These are phyloP conservation scores for Stagonosporopsis chrysanthemi DNA, from an alignment of 2,329 filamentous ascomycete species.

Conservation along the genomic window DNA sequence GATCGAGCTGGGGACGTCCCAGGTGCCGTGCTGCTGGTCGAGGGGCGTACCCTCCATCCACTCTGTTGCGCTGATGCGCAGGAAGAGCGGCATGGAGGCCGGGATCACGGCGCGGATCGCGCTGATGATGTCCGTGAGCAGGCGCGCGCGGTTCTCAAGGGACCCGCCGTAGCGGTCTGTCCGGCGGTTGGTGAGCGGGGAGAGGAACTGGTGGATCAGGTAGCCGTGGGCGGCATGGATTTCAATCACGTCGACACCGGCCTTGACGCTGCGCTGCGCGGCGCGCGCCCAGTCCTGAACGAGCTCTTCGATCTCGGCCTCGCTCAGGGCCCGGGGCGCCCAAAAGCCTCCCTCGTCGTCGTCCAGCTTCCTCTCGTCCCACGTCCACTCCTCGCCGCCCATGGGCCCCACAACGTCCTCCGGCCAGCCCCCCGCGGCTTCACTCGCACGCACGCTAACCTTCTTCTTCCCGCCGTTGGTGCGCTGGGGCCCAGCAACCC, in stretches of 20 bases:
- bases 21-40: constrained; percentile 44
- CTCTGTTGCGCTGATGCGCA: constrained; percentile 48
- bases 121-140: constrained; percentile 53
- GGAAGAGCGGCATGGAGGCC: constrained; percentile 44
- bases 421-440: constrained; percentile 47
- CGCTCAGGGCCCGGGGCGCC: constrained; percentile 47
- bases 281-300: constrained; percentile 52
- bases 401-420: constrained; percentile 47
- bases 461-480: constrained; percentile 33
- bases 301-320: constrained; percentile 49
- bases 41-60: constrained; percentile 47
- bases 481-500: constrained; percentile 33
- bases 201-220: constrained; percentile 53
- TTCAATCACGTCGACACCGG: constrained; percentile 53
- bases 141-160: constrained; percentile 50
- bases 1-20: constrained; percentile 52
- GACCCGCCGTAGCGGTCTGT: constrained; percentile 54
- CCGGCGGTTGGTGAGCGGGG: constrained; percentile 51
- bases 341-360: constrained; percentile 47
- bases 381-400: constrained; percentile 49
- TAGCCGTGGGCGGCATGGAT: constrained; percentile 54
- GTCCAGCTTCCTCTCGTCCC: constrained; percentile 46
- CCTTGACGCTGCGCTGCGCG: constrained; percentile 45
- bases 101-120: constrained; percentile 47
- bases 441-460: constrained; percentile 36